phyloP scores from a whole-genome alignment of 768 basidiomycete genomes.

The Lentinula sp. region DNA sequence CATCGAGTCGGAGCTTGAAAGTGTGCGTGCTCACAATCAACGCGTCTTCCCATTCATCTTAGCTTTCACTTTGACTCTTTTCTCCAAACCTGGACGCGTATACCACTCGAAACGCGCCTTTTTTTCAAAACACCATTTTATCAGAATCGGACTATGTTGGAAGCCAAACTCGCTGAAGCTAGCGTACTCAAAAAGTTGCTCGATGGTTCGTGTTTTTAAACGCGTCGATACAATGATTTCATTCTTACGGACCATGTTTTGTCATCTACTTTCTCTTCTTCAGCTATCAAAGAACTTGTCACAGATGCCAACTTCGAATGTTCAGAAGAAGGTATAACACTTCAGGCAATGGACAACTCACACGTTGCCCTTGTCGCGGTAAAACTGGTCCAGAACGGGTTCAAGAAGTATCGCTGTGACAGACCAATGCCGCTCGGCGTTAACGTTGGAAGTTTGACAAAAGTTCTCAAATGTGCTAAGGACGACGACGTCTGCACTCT shows the following conservation, averaged over 20 bases:
- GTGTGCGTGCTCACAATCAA: neutral
- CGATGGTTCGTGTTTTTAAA: constrained; percentile 56
- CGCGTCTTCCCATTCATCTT: neutral
- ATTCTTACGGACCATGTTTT: neutral
- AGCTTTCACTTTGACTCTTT: neutral
- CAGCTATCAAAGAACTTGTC: constrained; percentile 97
- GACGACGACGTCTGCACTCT: constrained; percentile 91
- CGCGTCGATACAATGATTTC: neutral
- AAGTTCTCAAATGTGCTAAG: constrained; percentile 95
- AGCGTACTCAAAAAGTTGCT: constrained; percentile 88
- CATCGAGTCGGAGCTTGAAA: constrained; percentile 1
- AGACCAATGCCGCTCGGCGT: constrained; percentile 89
- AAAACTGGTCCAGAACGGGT: constrained; percentile 70
- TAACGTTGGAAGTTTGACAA: constrained; percentile 82
- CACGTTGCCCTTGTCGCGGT: constrained; percentile 97
- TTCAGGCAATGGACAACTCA: constrained; percentile 99
- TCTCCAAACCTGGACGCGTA: neutral
- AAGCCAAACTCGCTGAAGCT: constrained; percentile 88
- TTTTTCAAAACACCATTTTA: constrained; percentile 14
- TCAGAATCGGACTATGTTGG: constrained; percentile 52
- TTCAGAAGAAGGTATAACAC: constrained; percentile 87
- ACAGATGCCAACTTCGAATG: constrained; percentile 98
- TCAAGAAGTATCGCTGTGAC: constrained; percentile 89
- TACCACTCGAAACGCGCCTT: constrained; percentile 1
- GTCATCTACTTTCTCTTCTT: constrained; percentile 4